Evolutionary conservation across 139 green algal species (phyloP).

Genomic region (Chlamydomonas sp.): DNA sequence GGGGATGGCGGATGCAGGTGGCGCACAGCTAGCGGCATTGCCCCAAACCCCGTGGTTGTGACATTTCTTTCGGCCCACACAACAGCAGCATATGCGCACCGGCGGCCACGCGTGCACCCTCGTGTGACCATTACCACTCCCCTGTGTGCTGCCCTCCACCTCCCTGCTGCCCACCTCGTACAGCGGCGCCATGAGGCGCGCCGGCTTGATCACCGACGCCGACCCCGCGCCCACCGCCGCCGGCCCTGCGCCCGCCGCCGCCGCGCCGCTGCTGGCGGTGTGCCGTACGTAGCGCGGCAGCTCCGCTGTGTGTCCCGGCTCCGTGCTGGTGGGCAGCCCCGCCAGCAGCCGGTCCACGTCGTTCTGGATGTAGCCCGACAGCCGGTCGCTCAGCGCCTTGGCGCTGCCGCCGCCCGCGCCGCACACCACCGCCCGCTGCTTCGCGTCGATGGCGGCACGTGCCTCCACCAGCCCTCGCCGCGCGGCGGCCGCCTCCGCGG

Average conservation of each 20-base stretch:
- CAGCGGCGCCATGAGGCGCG: constrained; percentile 31
- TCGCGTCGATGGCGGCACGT: constrained; percentile 12
- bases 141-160: too few relatives aligned
- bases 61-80: not conserved
- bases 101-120: not conserved
- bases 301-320: not conserved
- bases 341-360: constrained; percentile 33
- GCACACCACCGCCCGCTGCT: constrained; percentile 22
- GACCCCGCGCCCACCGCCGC: too few relatives aligned
- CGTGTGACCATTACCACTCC: too few relatives aligned
- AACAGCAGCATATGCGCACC: not conserved
- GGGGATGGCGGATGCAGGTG: not conserved
- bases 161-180: constrained; percentile 1
- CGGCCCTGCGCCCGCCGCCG: not conserved
- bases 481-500: constrained; percentile 19
- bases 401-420: not conserved
- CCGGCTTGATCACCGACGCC: not conserved
- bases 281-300: constrained; percentile 12
- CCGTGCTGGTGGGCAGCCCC: constrained; percentile 17
- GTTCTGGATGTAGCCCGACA: constrained; percentile 28
- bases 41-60: not conserved
- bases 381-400: constrained; percentile 34
- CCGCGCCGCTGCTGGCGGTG: constrained; percentile 1
- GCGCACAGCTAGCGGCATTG: not conserved
- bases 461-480: constrained; percentile 25